phyloP scores from a whole-genome alignment of 768 basidiomycete species.

The Leucocoprinus leucothites region DNA sequence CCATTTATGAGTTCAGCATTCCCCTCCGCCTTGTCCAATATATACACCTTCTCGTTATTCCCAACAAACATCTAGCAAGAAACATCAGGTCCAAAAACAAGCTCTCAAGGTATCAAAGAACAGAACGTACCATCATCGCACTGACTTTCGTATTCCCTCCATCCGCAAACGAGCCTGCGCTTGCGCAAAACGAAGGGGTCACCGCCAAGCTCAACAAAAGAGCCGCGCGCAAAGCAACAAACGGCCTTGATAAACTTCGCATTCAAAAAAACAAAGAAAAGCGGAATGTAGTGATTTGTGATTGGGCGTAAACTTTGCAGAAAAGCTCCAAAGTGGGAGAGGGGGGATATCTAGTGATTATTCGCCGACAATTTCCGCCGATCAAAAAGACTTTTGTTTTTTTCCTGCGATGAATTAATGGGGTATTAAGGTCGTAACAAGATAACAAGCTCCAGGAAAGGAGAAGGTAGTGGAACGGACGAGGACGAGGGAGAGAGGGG shows the following conservation, averaged over 20 bases:
- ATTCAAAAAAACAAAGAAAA: neutral
- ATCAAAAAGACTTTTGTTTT: too few relatives aligned
- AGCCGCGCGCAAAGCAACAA: constrained; percentile 3
- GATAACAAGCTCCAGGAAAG: neutral
- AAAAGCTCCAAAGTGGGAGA: neutral
- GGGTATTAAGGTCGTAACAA: neutral
- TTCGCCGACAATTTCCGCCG: neutral
- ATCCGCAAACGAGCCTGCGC: constrained; percentile 14
- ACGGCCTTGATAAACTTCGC: constrained; percentile 4
- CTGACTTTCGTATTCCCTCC: constrained; percentile 13
- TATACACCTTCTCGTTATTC: constrained; percentile 77
- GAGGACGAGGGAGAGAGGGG: neutral
- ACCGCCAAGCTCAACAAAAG: constrained; percentile 9
- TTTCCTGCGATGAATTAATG: too few relatives aligned
- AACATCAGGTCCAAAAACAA: neutral
- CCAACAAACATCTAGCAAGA: constrained; percentile 70
- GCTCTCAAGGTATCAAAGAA: neutral
- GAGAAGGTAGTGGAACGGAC: neutral
- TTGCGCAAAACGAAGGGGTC: constrained; percentile 8
- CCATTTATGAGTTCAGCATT: constrained; percentile 63
- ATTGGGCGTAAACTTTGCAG: neutral
- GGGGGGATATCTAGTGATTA: neutral
- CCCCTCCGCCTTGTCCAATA: constrained; percentile 85
- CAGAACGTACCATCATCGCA: constrained; percentile 15
- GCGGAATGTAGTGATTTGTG: neutral